Evolutionary conservation across 495 filamentous ascomycete species (phyloP).

Genomic region (Mycothermus thermophilus): DNA sequence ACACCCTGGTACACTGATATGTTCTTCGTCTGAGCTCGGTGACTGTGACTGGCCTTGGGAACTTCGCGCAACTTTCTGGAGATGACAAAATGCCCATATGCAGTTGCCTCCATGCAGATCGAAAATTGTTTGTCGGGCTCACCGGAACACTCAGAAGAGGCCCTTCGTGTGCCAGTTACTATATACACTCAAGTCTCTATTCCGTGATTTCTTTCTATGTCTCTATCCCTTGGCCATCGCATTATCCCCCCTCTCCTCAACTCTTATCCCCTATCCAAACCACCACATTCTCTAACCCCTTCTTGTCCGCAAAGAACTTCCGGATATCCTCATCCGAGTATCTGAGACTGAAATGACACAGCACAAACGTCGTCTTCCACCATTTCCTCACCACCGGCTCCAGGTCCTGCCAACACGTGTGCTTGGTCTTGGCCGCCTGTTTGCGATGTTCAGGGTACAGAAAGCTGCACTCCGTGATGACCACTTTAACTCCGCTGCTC

Average conservation of each 20-base stretch:
- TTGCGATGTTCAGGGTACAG: constrained; percentile 17
- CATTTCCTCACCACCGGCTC: constrained; percentile 18
- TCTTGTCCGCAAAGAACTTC: constrained; percentile 19
- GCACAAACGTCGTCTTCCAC: constrained; percentile 20
- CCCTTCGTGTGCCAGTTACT: no score
- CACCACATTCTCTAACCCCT: constrained; percentile 20
- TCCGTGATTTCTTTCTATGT: neutral
- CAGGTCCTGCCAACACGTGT: constrained; percentile 24
- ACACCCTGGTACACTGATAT: no score
- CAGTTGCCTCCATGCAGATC: no score
- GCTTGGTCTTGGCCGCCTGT: constrained; percentile 24
- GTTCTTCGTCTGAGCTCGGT: no score
- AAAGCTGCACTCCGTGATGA: constrained; percentile 29
- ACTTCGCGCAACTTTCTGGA: no score
- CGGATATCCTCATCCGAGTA: constrained; percentile 21
- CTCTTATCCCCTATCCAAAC: constrained; percentile 24
- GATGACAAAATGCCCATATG: no score
- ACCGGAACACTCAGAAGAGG: no score
- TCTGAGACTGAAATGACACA: constrained; percentile 27
- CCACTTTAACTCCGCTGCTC: constrained; percentile 22
- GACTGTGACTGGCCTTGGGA: no score
- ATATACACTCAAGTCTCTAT: no score
- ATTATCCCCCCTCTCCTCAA: neutral
- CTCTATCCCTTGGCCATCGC: neutral
- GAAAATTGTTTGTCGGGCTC: no score